Percentiles rank a stretch among this genome's conserved stretches.
Conservation (phyloP, 768 basidiomycete species). For the Mrakia hoshinonis region DNA sequence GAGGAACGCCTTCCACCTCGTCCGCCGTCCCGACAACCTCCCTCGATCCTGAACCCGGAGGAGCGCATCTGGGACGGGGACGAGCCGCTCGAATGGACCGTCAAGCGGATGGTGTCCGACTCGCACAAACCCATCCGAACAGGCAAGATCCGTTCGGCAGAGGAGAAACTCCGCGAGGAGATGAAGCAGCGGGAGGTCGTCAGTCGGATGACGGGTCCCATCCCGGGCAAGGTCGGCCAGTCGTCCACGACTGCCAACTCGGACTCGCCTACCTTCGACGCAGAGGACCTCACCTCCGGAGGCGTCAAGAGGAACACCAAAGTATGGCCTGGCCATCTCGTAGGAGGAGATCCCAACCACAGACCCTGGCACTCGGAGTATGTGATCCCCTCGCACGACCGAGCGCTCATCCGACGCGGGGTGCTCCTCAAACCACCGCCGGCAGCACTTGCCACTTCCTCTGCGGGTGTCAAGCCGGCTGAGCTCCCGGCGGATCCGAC, state of each 20-base stretch:
- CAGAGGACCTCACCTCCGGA: neutral
- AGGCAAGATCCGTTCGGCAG: slow-evolving; percentile 17
- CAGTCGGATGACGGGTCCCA: slow-evolving; percentile 3
- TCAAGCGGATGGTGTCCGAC: slow-evolving; percentile 27
- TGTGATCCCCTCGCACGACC: slow-evolving; percentile 1
- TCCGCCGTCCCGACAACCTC: neutral
- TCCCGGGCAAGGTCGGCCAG: neutral
- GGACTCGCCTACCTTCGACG: neutral
- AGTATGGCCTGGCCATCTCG: slow-evolving; percentile 24
- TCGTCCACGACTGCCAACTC: neutral
- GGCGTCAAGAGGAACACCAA: slow-evolving; percentile 17
- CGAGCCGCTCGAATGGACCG: slow-evolving; percentile 24
- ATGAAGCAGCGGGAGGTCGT: slow-evolving; percentile 17
- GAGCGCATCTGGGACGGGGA: slow-evolving; percentile 22
- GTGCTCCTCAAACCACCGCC: slow-evolving; percentile 1
- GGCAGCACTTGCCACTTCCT: neutral
- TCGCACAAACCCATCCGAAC: slow-evolving; percentile 23
- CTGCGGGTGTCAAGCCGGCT: neutral
- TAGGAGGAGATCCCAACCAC: slow-evolving; percentile 26
- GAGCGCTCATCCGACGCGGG: slow-evolving; percentile 17
- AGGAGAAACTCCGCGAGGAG: slow-evolving; percentile 24
- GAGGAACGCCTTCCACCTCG: neutral
- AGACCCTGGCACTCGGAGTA: slow-evolving; percentile 23
- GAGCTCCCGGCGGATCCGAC: neutral
- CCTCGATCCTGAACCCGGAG: neutral